A percentile compares a stretch with the other conserved stretches of the same genome.
phyloP scores from a whole-genome alignment of 2,329 filamentous ascomycete species.

The Aspergillus sp. region DNA sequence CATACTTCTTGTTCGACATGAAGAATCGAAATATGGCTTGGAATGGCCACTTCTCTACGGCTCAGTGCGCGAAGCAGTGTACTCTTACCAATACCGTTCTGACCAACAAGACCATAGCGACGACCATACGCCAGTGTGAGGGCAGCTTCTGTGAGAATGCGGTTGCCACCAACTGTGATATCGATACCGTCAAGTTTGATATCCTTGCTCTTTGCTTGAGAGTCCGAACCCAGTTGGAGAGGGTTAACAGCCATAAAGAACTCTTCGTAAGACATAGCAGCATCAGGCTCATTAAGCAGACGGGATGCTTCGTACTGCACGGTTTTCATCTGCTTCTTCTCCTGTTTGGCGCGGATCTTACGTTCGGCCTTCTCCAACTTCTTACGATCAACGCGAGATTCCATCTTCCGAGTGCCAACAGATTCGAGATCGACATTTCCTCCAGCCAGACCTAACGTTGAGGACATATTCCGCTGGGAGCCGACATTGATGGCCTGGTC shows the following conservation, averaged over 20 bases:
- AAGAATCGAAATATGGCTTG: slow-evolving; percentile 96
- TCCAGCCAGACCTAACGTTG: slow-evolving; percentile 82
- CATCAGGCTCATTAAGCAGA: slow-evolving; percentile 78
- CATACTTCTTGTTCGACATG: slow-evolving; percentile 95
- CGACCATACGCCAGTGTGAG: slow-evolving; percentile 88
- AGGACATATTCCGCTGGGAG: slow-evolving; percentile 92
- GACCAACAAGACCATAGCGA: slow-evolving; percentile 94
- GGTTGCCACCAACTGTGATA: slow-evolving; percentile 82
- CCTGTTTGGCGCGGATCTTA: slow-evolving; percentile 97
- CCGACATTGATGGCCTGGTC: slow-evolving; percentile 95
- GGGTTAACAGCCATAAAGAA: slow-evolving; percentile 99
- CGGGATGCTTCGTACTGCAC: slow-evolving; percentile 96
- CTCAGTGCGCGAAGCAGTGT: slow-evolving; percentile 91
- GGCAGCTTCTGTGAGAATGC: slow-evolving; percentile 87
- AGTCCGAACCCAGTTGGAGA: slow-evolving; percentile 73
- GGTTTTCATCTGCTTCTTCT: slow-evolving; percentile 97
- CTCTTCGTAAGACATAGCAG: slow-evolving; percentile 92
- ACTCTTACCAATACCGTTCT: slow-evolving; percentile 98
- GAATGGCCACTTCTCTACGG: slow-evolving; percentile 89
- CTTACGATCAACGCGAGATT: slow-evolving; percentile 96
- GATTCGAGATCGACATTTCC: slow-evolving; percentile 90
- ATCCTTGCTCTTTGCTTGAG: slow-evolving; percentile 89
- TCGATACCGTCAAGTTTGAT: slow-evolving; percentile 97
- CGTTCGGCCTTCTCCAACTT: slow-evolving; percentile 98
- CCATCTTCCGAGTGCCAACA: slow-evolving; percentile 87